Conservation (phyloP, 768 basidiomycete genomes). For the Austroboletus eburneus region DNA sequence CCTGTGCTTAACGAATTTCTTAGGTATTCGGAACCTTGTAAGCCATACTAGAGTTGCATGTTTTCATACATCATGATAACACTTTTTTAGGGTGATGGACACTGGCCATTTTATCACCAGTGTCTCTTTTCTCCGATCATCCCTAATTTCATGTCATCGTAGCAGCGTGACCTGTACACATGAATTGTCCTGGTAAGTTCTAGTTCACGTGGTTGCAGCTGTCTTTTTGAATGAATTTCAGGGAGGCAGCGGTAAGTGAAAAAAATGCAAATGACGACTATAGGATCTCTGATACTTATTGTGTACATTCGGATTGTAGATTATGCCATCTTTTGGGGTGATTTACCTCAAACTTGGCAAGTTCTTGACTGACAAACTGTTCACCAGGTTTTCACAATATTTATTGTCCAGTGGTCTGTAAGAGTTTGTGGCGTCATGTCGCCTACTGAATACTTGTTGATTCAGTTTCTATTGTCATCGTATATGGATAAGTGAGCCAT, state of each 20-base stretch:
- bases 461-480: conserved; percentile 15
- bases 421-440: too few species aligned
- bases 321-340: neutral
- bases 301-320: neutral
- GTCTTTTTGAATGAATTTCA: neutral
- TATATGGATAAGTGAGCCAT: conserved; percentile 12
- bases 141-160: conserved; percentile 6
- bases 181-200: neutral
- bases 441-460: neutral
- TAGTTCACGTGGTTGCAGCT: too few species aligned
- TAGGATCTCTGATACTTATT: neutral
- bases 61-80: neutral
- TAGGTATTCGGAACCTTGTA: conserved; percentile 7
- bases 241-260: conserved; percentile 11
- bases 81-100: conserved; percentile 3
- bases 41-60: neutral
- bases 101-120: conserved; percentile 4
- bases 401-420: conserved; percentile 10
- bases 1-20: neutral
- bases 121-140: neutral
- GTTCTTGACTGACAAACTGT: neutral
- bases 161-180: neutral
- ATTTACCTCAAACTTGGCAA: neutral
- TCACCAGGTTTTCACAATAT: neutral
- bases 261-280: too few species aligned